Evolutionary conservation across 176 grass and related monocot genomes (phyloP).

Genomic region (Zizania latifolia): DNA sequence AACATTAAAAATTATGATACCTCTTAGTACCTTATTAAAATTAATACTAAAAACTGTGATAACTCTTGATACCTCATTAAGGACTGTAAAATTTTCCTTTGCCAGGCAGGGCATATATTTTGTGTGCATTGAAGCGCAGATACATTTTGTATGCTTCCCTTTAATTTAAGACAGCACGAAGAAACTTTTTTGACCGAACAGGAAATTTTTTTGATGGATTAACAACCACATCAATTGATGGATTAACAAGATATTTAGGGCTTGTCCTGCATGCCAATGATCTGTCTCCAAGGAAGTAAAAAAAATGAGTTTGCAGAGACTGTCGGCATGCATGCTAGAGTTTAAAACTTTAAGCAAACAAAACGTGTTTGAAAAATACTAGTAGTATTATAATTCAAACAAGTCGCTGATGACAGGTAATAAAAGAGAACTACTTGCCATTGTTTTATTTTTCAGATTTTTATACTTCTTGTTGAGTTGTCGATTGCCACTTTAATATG

Average conservation of each 20-base stretch:
- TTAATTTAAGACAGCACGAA: neutral
- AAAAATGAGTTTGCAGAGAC: neutral
- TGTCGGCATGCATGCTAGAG: slow-evolving; percentile 2
- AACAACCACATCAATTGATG: neutral
- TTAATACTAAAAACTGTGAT: too few species aligned
- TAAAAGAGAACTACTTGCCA: slow-evolving; percentile 19
- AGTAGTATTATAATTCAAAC: slow-evolving; percentile 21
- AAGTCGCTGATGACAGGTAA: slow-evolving; percentile 24
- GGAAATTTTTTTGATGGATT: too few species aligned
- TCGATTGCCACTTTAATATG: neutral
- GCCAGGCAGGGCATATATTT: too few species aligned
- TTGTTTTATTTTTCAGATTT: slow-evolving; percentile 1
- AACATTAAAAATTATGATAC: too few species aligned
- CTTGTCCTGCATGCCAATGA: neutral
- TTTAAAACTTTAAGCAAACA: neutral
- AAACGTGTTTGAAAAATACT: slow-evolving; percentile 4
- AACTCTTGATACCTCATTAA: too few species aligned
- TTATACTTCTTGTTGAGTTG: slow-evolving; percentile 17
- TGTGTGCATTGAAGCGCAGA: too few species aligned
- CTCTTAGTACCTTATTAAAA: too few species aligned
- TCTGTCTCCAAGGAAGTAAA: neutral
- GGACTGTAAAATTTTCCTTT: too few species aligned
- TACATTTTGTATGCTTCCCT: too few species aligned
- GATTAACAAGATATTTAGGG: slow-evolving; percentile 3
- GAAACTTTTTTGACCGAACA: too few species aligned